Base-by-base conservation (phyloP, 805 yeast genomes). In the Zygosaccharomyces pseudorouxii region DNA sequence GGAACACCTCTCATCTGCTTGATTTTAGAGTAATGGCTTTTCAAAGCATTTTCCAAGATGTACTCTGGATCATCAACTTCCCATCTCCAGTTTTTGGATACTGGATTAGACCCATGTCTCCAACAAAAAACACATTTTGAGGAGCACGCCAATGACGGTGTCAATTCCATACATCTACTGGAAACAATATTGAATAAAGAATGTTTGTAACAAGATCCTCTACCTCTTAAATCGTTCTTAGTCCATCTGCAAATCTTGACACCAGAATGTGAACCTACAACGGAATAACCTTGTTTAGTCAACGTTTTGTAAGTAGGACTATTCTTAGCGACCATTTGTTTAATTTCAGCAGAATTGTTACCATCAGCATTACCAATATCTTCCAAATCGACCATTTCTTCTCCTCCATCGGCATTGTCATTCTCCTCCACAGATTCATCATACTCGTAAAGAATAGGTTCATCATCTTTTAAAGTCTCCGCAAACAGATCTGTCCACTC, bases 91-190 rank as follows among this genome's bases (percentile, higher is more conserved):
- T 84, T 84, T 25, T 95, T 89, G 14, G 96, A 96, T 1, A 90
- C 97, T 0, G 97, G 97, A 62, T 89, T 90, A 2, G 97, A 89
- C 42, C 97, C 97, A 67, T 89, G 97, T 65, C 97, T 79, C 97
- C 97, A 89, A 70, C 97, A 89, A 63, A 89, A 89, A 4, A 90
- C 97, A 76, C 97, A 89, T 65, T 89, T 89, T 64, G 89, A 89
- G 4, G 97, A 88, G 67, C 97, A 89, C 6, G 96, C 92, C 50
- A 89, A 73, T 1, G 95, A 84, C 0, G 97, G 97, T 0, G 97
- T 89, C 2, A 97, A 81, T 64, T 89, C 97, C 97, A 89, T 89
- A 69, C 97, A 89, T 48, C 92, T 71, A 69, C 92, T 97, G 2
- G 95, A 85, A 52, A 77, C 80, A 58, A 89, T 89, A 20, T 97